Conservation (phyloP, 108 stramenopile genomes). For the Nitzschia sp. region DNA sequence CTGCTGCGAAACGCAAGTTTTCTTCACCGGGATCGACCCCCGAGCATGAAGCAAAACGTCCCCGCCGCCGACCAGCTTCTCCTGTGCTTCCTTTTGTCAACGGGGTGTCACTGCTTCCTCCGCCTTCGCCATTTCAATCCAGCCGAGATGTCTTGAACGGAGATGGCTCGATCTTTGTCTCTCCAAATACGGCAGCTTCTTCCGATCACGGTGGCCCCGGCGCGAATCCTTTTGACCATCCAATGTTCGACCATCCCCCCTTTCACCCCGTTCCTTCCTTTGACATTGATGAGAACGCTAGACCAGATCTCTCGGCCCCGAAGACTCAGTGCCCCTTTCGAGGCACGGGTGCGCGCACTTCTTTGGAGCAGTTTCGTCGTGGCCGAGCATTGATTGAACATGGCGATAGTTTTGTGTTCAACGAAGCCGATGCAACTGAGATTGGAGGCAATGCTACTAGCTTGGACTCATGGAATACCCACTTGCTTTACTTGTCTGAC, state of each 20-base stretch:
- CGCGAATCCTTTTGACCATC: background rate
- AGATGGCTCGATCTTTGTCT: background rate
- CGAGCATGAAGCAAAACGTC: background rate
- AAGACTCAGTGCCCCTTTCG: slow-evolving; percentile 1
- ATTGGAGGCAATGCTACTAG: slow-evolving; percentile 3
- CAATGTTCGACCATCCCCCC: slow-evolving; percentile 1
- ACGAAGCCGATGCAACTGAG: background rate
- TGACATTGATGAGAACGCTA: slow-evolving; percentile 4
- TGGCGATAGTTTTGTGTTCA: background rate
- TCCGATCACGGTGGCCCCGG: background rate
- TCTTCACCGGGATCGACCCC: background rate
- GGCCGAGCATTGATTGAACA: slow-evolving; percentile 1
- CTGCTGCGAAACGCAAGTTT: background rate
- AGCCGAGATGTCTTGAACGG: background rate
- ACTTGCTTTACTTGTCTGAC: slow-evolving; percentile 7
- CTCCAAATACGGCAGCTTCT: slow-evolving; percentile 21
- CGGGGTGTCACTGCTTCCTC: background rate
- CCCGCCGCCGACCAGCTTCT: background rate
- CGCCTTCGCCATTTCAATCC: slow-evolving; percentile 6
- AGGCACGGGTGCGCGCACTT: background rate
- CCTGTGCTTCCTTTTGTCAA: background rate
- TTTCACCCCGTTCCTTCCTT: slow-evolving; percentile 29
- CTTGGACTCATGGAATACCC: slow-evolving; percentile 24
- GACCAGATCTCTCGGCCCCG: background rate
- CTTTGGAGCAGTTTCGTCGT: background rate